phyloP scores from a whole-genome alignment of 495 filamentous ascomycete species.

The Xylaria telfairii region DNA sequence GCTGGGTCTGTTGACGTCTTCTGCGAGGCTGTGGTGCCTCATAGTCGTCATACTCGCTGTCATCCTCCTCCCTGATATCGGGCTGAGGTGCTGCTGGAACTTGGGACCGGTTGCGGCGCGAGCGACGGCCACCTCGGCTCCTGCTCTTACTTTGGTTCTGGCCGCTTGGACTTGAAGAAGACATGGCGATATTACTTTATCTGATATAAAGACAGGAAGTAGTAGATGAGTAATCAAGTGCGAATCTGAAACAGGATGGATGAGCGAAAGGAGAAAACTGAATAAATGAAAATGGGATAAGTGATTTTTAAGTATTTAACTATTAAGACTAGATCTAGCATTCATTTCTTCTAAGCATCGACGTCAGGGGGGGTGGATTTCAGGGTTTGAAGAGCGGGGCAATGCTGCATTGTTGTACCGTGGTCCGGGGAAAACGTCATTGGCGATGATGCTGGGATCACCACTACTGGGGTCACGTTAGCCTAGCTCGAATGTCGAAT shows the following conservation, averaged over 20 bases:
- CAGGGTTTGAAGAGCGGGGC: constrained; percentile 5
- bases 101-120: constrained; percentile 40
- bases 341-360: neutral
- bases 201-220: neutral
- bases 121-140: constrained; percentile 28
- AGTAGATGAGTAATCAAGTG: neutral
- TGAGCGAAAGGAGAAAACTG: neutral
- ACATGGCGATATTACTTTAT: constrained; percentile 29
- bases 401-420: neutral
- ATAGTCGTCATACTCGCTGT: constrained; percentile 50
- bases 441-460: neutral
- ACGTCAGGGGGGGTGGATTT: constrained; percentile 17
- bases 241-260: neutral
- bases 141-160: constrained; percentile 27
- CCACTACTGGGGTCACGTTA: neutral
- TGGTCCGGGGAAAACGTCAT: constrained; percentile 18
- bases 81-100: constrained; percentile 44
- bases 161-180: constrained; percentile 33
- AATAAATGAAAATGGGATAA: neutral
- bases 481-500: neutral
- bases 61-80: constrained; percentile 36
- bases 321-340: neutral
- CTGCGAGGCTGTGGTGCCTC: constrained; percentile 40
- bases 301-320: neutral
- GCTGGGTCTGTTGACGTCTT: constrained; percentile 45